These are phyloP conservation scores for Chaetomidium leptoderma DNA, from an alignment of 495 filamentous ascomycete species.

Conservation along the genomic window DNA sequence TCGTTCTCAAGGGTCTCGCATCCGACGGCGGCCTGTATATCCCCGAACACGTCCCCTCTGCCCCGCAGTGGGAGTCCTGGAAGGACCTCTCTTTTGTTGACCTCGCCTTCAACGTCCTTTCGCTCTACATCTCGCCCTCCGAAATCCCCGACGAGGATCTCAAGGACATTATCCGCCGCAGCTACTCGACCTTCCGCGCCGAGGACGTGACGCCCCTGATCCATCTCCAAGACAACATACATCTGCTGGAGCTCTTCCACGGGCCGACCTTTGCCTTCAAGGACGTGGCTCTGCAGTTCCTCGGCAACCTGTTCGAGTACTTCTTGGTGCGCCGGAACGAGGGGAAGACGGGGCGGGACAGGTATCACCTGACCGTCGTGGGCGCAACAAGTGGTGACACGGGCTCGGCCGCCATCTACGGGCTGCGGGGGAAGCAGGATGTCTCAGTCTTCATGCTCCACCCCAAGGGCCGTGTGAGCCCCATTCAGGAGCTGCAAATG, in stretches of 20 bases:
- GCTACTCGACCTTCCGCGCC: constrained; percentile 82
- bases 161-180: constrained; percentile 69
- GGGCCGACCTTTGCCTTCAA: constrained; percentile 97
- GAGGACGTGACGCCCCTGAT: constrained; percentile 68
- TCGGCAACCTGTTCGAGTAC: constrained; percentile 96
- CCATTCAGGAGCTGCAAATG: constrained; percentile 94
- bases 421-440: constrained; percentile 95
- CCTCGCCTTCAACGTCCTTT: constrained; percentile 69
- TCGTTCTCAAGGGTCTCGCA: constrained; percentile 87
- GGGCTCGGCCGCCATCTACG: constrained; percentile 92
- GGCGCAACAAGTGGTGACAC: constrained; percentile 94
- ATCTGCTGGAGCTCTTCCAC: constrained; percentile 93
- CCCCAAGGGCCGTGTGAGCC: constrained; percentile 76
- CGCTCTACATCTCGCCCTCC: constrained; percentile 71
- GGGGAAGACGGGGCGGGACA: constrained; percentile 62
- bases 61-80: constrained; percentile 68
- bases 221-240: constrained; percentile 64
- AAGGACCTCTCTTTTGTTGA: constrained; percentile 70
- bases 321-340: constrained; percentile 80
- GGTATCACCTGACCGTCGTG: constrained; percentile 84
- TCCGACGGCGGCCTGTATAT: constrained; percentile 86
- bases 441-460: constrained; percentile 85
- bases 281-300: constrained; percentile 82
- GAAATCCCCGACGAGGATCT: constrained; percentile 82
- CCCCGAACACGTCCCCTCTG: constrained; percentile 71